Evolutionary conservation across 2,329 filamentous ascomycete genomes (phyloP), one percentile per base, ranked within the genome.

Genomic region (Aspergillus sp.): DNA sequence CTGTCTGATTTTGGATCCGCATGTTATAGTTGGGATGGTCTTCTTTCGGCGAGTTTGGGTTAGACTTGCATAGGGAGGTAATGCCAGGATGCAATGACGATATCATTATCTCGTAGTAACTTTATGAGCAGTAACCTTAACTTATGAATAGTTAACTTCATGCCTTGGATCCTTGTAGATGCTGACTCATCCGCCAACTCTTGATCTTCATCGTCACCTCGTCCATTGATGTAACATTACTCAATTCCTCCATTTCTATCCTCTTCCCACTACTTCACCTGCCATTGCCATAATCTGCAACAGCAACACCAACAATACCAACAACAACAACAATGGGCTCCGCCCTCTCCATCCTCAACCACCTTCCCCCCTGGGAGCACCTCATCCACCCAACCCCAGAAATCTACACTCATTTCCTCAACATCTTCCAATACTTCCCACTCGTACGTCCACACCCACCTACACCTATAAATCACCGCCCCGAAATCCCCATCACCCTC

Each of bases 351-450:
- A 36, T 63, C 68, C 8, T 57, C 66, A 59, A 62, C n/a, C 62
- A 64, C 39, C 30, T 77, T 17, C 70, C 71, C 5, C 62, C 73
- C 1, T 42, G 66, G 8, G 17, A 42, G 5, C 73, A 77, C 36
- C 74, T 80, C 64, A 71, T 75, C 48, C 74, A 70, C 15, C 75
- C 74, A 5, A 75, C 76, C 2, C 78, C 77, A n/a, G 66, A 69
- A 56, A 72, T 74, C n/a, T 80, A 78, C 60, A 62, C 68, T 8
- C 59, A 68, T 8, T 50, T 77, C 11, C 58, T 79, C 23, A 71
- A 68, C 25, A 61, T 73, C 42, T 80, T 80, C 64, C 77, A 79
- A 65, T 76, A 76, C 63, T 79, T 80, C 57, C 77, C 77, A 10
- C 19, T 77, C 23, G 79, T 80, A 69, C 71, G 76, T 70, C 85